These are phyloP conservation scores for Geopyxis carbonaria DNA, from an alignment of 495 filamentous ascomycete genomes.

Conservation along the genomic window DNA sequence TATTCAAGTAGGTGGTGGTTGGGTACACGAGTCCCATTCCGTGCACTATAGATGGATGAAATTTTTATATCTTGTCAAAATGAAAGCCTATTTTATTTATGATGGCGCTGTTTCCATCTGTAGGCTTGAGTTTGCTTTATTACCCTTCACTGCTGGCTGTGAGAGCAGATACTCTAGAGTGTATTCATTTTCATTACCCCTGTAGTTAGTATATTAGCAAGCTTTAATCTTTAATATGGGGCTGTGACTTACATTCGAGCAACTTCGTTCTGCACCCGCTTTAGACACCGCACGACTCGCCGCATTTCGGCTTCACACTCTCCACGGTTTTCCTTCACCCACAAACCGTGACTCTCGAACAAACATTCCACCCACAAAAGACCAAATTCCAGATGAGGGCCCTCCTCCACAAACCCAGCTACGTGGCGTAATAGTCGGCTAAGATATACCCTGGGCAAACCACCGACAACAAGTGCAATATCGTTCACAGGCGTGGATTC, in stretches of 20 bases:
- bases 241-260: constrained; percentile 17
- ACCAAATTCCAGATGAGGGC: constrained; percentile 84
- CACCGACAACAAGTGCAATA: constrained; percentile 59
- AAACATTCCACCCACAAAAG: constrained; percentile 81
- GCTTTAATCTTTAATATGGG: neutral
- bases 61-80: no score
- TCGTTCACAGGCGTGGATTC: constrained; percentile 60
- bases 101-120: neutral
- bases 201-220: constrained; percentile 33
- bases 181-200: constrained; percentile 77
- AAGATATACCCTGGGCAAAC: constrained; percentile 75
- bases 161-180: constrained; percentile 58
- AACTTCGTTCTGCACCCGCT: constrained; percentile 52
- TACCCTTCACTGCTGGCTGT: neutral
- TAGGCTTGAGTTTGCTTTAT: constrained; percentile 4
- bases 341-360: constrained; percentile 61
- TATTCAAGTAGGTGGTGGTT: no score
- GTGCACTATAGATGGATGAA: no score
- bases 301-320: constrained; percentile 68
- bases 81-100: no score
- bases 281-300: constrained; percentile 55
- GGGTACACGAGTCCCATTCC: no score
- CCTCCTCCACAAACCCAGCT: constrained; percentile 72
- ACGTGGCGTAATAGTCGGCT: constrained; percentile 65
- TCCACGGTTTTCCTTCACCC: constrained; percentile 59